Base-by-base conservation (phyloP, 2,329 filamentous ascomycete species). In the Didymella exigua region DNA sequence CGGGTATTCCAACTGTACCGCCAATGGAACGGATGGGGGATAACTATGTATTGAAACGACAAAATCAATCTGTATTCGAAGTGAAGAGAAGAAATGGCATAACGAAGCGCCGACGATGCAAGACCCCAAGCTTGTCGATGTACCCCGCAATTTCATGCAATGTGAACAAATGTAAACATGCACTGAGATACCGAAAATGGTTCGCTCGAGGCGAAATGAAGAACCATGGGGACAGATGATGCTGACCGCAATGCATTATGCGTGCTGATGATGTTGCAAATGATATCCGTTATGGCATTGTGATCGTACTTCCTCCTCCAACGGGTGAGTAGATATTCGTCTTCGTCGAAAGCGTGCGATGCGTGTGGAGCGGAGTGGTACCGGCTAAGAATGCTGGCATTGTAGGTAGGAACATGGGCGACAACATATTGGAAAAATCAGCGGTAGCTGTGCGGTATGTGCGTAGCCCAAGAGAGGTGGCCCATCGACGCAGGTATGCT, bases 141-240 rank as follows among this genome's bases (percentile, higher is more conserved):
- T 44, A 50, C 58, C 63, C 60, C 57, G 61, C 58, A 63, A 63
- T 59, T 60, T 65, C 59, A 70, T 69, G 68, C 67, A 67, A 68
- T 68, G 64, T 62, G 59, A 58, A 59, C 61, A 62, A 65, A 57
- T 61, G 49, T 66, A 59, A 50, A 55, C 55, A 57, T 57, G 56
- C 60, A 58, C 54, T 56, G 59, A 61, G 46, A 58, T 49, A 61
- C 59, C 47, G 58, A 61, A 43, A 60, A 69, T 65, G 60, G 53
- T 61, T 62, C 54, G 59, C 59, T 5, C 31, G n/a, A 16, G 33
- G 36, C 29, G 46, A 43, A 18, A 29, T 30, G 29, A 49, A 31
- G 27, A n/a, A 44, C 19, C 21, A 19, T 27, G 18, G 26, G 10
- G 43, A 48, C 48, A 40, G 38, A 49, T 31, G 18, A 34, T 37